Conservation (phyloP, 2,329 filamentous ascomycete genomes). For the Ciborinia camelliae region DNA sequence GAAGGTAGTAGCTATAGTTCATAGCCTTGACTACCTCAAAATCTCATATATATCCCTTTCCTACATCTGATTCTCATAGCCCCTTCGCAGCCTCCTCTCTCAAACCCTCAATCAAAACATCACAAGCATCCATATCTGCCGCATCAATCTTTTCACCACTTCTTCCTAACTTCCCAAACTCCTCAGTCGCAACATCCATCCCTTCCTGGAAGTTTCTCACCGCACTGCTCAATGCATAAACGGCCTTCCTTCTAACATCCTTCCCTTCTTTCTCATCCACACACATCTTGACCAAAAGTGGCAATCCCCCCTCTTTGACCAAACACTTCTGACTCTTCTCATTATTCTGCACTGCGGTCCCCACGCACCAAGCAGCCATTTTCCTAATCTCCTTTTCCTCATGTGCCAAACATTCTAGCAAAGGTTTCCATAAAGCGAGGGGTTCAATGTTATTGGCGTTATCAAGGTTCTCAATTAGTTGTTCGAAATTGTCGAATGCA, state of each 20-base stretch:
- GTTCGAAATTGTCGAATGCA: slow-evolving; percentile 93
- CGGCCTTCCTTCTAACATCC: slow-evolving; percentile 76
- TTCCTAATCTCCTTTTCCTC: slow-evolving; percentile 69
- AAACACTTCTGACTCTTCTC: slow-evolving; percentile 73
- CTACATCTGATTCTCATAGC: background rate
- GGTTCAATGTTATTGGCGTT: slow-evolving; percentile 92
- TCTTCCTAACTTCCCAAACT: slow-evolving; percentile 54
- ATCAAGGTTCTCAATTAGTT: slow-evolving; percentile 86
- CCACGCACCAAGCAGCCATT: slow-evolving; percentile 92
- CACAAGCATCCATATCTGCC: slow-evolving; percentile 80
- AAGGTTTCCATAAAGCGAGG: slow-evolving; percentile 75
- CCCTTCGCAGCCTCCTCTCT: slow-evolving; percentile 46
- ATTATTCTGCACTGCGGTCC: slow-evolving; percentile 97
- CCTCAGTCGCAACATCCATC: slow-evolving; percentile 63
- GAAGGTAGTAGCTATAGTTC: background rate
- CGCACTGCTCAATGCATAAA: slow-evolving; percentile 82
- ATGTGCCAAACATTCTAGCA: slow-evolving; percentile 67
- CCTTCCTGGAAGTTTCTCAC: slow-evolving; percentile 87
- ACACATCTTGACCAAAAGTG: slow-evolving; percentile 63
- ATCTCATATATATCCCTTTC: background rate
- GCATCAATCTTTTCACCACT: slow-evolving; percentile 65
- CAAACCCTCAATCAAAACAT: slow-evolving; percentile 67
- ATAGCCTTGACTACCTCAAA: background rate
- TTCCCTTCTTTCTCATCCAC: slow-evolving; percentile 56
- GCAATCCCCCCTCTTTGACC: slow-evolving; percentile 62